Percentiles rank a stretch among this genome's conserved stretches.
Evolutionary conservation across 2,329 filamentous ascomycete genomes (phyloP).

Genomic region (Aspergillus sojae): DNA sequence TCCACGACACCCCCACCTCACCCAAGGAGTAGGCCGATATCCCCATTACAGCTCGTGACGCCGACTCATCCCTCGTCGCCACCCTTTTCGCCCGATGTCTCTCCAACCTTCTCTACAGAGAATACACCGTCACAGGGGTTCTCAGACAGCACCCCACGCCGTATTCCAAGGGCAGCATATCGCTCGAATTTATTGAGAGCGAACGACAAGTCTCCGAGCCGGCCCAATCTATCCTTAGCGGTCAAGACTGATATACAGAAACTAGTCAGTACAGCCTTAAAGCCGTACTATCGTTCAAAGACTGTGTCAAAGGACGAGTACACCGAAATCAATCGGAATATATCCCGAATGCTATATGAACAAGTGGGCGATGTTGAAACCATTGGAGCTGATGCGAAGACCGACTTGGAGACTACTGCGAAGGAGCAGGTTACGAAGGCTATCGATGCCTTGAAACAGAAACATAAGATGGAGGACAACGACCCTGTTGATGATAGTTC

Average conservation of each 20-base stretch:
- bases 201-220: slow-evolving; percentile 68
- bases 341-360: slow-evolving; percentile 86
- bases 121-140: slow-evolving; percentile 14
- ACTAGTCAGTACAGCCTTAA: slow-evolving; percentile 81
- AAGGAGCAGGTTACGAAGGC: slow-evolving; percentile 77
- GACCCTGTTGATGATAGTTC: slow-evolving; percentile 20
- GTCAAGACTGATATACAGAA: slow-evolving; percentile 87
- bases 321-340: slow-evolving; percentile 84
- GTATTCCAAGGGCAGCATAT: slow-evolving; percentile 28
- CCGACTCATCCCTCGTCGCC: slow-evolving; percentile 35
- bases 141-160: slow-evolving; percentile 24
- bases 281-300: slow-evolving; percentile 78
- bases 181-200: slow-evolving; percentile 43
- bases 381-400: slow-evolving; percentile 67
- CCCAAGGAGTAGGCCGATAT: slow-evolving; percentile 36
- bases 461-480: slow-evolving; percentile 22
- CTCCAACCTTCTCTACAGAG: slow-evolving; percentile 57
- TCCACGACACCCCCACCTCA: slow-evolving; percentile 44
- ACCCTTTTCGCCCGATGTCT: slow-evolving; percentile 71
- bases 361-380: slow-evolving; percentile 57
- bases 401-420: slow-evolving; percentile 75
- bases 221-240: slow-evolving; percentile 69
- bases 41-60: slow-evolving; percentile 38
- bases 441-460: slow-evolving; percentile 49
- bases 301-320: slow-evolving; percentile 87